Percentiles rank a stretch among this genome's conserved stretches.
phyloP scores from a whole-genome alignment of 768 basidiomycete genomes.

The Russula griseocarnosa region DNA sequence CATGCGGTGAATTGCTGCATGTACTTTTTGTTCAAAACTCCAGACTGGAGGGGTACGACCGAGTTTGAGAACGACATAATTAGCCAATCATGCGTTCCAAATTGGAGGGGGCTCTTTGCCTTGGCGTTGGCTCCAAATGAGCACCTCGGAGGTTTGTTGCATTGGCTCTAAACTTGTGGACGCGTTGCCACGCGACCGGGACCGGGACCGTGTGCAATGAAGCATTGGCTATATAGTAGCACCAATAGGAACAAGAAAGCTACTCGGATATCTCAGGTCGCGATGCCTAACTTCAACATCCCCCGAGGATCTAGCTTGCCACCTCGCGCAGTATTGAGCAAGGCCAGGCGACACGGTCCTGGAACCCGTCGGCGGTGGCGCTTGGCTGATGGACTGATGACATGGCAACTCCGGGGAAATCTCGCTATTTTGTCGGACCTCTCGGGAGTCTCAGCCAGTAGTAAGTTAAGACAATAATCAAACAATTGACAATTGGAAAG shows the following conservation, averaged over 20 bases:
- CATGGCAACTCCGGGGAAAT: constrained; percentile 14
- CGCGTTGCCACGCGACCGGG: background rate
- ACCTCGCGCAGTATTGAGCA: background rate
- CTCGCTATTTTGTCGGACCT: constrained; percentile 7
- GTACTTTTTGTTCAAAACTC: background rate
- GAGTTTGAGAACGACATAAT: background rate
- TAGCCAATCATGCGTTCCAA: background rate
- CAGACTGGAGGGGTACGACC: background rate
- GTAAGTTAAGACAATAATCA: background rate
- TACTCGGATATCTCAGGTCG: background rate
- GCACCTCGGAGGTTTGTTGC: background rate
- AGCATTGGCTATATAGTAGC: background rate
- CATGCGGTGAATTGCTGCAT: background rate
- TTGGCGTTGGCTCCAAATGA: background rate
- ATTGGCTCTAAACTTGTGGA: background rate
- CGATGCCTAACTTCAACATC: background rate
- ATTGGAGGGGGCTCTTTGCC: background rate
- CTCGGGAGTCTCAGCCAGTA: background rate
- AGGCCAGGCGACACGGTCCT: constrained; percentile 1
- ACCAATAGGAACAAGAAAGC: background rate
- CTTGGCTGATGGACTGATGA: constrained; percentile 9
- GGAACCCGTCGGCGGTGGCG: background rate
- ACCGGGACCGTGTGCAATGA: background rate
- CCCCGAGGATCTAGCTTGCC: constrained; percentile 6
- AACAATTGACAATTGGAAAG: background rate